Evolutionary conservation across 495 filamentous ascomycete species (phyloP), one percentile per base, ranked within the genome.

Genomic region (Neurospora sp.): DNA sequence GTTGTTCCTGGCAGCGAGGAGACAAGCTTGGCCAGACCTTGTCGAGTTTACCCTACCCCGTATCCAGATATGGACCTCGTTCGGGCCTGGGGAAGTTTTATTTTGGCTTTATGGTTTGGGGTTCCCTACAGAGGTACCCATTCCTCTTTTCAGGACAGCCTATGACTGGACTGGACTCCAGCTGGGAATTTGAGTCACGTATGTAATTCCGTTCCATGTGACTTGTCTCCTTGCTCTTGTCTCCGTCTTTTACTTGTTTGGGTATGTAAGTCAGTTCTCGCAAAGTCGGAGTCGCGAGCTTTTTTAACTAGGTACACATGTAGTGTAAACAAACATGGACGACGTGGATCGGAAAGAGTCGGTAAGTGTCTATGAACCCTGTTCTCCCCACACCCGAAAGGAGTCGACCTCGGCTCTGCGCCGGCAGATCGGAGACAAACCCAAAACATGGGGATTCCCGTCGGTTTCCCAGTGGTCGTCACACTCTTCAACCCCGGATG

Each of bases 371-470:
- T 3, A 35, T 61, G 53, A 61, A 61, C 53, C 22, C 22, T 61
- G 53, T 61, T 35, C 27, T 61, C 69, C 70, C 72, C 74, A 73
- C 73, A 48, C 71, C 69, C 59, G 42, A 38, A 73, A 71, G 75
- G 53, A 61, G 53, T 35, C 53, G 53, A 76, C 79, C 79, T 81
- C 79, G 80, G 80, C 80, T 80, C 72, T 78, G 71, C 70, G 59
- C 73, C 80, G 79, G 79, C 71, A 79, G 75, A 81, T 77, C 79
- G 79, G 79, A 79, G 53, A 61, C 53, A 61, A 61, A 61, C 12
- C 53, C 53, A 61, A 35, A 61, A 61, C 53, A 61, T 61, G 53
- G 53, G 53, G 53, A 8, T 31, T 44, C 41, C 41, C 41, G 40
- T 14, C 40, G 53, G 12, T 14, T 22, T 27, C 10, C 27, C 22